phyloP scores from a whole-genome alignment of 768 basidiomycete species.

The Lactifluus volemus region DNA sequence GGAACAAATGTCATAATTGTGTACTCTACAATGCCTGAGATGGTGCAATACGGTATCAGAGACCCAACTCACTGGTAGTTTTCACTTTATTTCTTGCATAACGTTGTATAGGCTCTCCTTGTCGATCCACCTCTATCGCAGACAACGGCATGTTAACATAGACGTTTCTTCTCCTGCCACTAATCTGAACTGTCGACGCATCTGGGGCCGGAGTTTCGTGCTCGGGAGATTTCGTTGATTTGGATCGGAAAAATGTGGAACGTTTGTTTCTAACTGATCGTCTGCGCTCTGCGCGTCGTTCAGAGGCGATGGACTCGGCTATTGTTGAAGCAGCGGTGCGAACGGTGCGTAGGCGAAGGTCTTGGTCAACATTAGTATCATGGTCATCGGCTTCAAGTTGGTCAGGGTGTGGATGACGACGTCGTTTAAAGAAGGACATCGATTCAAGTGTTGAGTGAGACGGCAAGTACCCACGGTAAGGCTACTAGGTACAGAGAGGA shows the following conservation, averaged over 20 bases:
- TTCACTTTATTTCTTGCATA: conserved; percentile 91
- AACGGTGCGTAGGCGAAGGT: conserved; percentile 83
- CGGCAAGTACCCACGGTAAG: not conserved
- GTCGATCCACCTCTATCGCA: conserved; percentile 50
- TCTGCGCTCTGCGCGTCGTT: conserved; percentile 56
- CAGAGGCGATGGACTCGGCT: conserved; percentile 76
- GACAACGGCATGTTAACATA: conserved; percentile 72
- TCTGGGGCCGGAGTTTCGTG: conserved; percentile 27
- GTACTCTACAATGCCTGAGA: conserved; percentile 51
- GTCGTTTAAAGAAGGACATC: conserved; percentile 17
- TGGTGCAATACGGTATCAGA: not conserved
- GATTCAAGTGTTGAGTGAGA: not conserved
- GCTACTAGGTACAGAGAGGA: not conserved
- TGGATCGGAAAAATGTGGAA: conserved; percentile 46
- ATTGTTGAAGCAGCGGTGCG: conserved; percentile 88
- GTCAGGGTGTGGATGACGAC: conserved; percentile 14
- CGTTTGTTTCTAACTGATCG: conserved; percentile 41
- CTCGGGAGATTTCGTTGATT: conserved; percentile 31
- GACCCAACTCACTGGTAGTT: conserved; percentile 67
- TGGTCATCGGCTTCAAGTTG: conserved; percentile 48
- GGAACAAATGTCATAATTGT: conserved; percentile 86
- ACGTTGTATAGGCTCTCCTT: conserved; percentile 70
- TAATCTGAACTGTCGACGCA: conserved; percentile 29
- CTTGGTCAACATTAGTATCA: conserved; percentile 67
- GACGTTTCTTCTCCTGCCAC: conserved; percentile 59